phyloP scores from a whole-genome alignment of 139 green algal genomes.

The Chlamydomonas incerta region DNA sequence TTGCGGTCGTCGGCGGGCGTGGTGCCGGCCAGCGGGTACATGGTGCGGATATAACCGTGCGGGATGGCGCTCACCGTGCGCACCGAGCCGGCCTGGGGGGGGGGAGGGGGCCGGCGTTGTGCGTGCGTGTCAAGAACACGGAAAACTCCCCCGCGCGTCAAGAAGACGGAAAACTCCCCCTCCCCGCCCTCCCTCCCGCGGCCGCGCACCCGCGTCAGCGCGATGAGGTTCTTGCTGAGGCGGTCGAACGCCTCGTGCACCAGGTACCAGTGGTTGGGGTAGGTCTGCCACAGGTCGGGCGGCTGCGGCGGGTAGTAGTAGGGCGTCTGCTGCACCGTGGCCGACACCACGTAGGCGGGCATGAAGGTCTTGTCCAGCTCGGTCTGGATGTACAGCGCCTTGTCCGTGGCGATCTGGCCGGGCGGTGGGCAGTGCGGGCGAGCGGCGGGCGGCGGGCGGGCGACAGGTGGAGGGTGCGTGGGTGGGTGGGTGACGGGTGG shows the following conservation, averaged over 20 bases:
- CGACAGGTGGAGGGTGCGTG: no score
- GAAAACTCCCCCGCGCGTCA: no score
- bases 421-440: no score
- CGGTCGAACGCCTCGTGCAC: constrained; percentile 21
- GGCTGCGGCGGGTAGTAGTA: constrained; percentile 40
- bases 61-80: constrained; percentile 30
- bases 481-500: no score
- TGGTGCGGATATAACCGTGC: constrained; percentile 42
- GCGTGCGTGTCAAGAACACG: no score
- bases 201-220: constrained; percentile 10
- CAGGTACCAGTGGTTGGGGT: constrained; percentile 20
- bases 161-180: no score
- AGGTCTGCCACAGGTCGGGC: background rate
- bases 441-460: no score
- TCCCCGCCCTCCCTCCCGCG: no score
- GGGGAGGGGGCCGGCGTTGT: background rate
- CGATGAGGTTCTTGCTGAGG: constrained; percentile 15
- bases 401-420: constrained; percentile 28
- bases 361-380: constrained; percentile 44
- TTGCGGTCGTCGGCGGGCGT: background rate
- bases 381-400: constrained; percentile 29
- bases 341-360: constrained; percentile 28
- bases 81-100: constrained; percentile 22
- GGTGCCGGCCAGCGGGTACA: constrained; percentile 30
- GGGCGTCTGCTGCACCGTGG: constrained; percentile 21